Evolutionary conservation across 768 basidiomycete genomes (phyloP).

Genomic region (Phylloporus sp.): DNA sequence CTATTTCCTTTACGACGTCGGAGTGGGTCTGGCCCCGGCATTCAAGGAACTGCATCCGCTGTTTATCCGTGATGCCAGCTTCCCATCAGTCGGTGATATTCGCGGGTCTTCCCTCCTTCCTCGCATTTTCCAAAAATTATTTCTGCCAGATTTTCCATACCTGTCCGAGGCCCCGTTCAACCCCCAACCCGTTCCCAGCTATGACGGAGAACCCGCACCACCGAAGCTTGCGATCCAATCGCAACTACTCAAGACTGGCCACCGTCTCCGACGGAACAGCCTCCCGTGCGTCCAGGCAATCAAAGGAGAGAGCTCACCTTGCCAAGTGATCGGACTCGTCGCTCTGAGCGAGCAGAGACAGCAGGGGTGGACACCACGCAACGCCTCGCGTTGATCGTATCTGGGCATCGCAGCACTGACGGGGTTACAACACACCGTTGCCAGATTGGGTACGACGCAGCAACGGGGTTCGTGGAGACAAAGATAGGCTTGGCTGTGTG

Average conservation of each 20-base stretch:
- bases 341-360: background rate
- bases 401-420: background rate
- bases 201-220: constrained; percentile 14
- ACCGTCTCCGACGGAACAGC: background rate
- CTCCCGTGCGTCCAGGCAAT: background rate
- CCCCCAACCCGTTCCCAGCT: constrained; percentile 15
- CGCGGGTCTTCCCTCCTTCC: constrained; percentile 1
- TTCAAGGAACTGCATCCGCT: constrained; percentile 13
- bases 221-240: constrained; percentile 18
- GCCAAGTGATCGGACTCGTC: constrained; percentile 7
- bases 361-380: background rate
- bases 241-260: background rate
- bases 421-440: background rate
- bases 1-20: background rate
- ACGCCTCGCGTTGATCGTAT: constrained; percentile 7
- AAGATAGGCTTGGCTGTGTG: constrained; percentile 7
- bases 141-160: constrained; percentile 8
- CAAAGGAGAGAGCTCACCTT: background rate
- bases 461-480: constrained; percentile 4
- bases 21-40: constrained; percentile 7
- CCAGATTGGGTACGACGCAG: constrained; percentile 2
- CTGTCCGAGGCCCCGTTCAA: constrained; percentile 17
- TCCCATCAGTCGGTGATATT: constrained; percentile 9
- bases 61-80: background rate
- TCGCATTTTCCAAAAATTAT: constrained; percentile 1